phyloP scores from a whole-genome alignment of 192 early-diverging fungal species.

The Spizellomyces sp. region DNA sequence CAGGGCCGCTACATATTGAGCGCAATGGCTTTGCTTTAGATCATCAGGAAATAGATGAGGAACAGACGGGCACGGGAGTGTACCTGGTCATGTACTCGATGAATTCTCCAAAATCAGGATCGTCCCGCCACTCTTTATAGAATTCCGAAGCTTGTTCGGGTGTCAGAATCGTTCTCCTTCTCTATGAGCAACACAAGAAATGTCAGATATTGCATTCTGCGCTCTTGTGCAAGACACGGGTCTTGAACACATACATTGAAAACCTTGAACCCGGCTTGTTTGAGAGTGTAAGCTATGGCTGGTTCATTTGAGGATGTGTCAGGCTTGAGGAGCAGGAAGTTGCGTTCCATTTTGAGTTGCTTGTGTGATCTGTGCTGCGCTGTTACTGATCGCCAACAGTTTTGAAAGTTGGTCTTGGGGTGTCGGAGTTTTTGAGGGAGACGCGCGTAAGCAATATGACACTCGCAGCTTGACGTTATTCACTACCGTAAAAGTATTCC shows the following conservation, averaged over 20 bases:
- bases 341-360: conserved; percentile 27
- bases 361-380: not conserved
- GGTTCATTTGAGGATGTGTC: conserved; percentile 34
- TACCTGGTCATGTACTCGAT: conserved; percentile 38
- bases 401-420: not conserved
- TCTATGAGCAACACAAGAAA: conserved; percentile 19
- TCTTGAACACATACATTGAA: conserved; percentile 35
- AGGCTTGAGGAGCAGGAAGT: conserved; percentile 48
- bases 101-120: conserved; percentile 32
- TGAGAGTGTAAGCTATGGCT: conserved; percentile 40
- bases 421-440: not conserved
- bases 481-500: no score
- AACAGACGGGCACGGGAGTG: no score
- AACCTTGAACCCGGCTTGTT: conserved; percentile 46
- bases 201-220: not conserved
- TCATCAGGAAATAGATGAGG: no score
- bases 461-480: no score
- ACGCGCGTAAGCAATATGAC: no score
- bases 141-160: conserved; percentile 47
- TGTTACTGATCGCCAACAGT: not conserved
- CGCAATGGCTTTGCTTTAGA: no score
- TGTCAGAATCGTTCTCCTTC: conserved; percentile 35
- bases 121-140: conserved; percentile 30
- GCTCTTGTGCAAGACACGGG: no score
- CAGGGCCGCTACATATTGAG: conserved; percentile 27